Conservation (phyloP, 768 basidiomycete species). For the Botryobasidium botryosum region DNA sequence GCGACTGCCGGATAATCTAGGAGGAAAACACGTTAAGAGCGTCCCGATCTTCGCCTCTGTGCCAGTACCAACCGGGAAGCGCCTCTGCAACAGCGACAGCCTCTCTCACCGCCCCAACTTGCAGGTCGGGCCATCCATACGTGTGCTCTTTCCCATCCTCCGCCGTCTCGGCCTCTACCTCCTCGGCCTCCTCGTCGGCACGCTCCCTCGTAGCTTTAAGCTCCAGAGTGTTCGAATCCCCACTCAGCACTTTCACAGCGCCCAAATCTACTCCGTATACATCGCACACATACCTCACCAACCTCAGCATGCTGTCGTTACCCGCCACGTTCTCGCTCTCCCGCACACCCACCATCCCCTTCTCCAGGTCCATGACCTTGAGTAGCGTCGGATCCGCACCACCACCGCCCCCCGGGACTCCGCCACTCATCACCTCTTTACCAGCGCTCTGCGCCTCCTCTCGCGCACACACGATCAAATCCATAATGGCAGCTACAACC, state of each 20-base stretch:
- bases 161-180: slow-evolving; percentile 6
- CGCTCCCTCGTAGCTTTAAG: slow-evolving; percentile 8
- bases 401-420: background rate
- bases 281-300: slow-evolving; percentile 59
- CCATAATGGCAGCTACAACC: slow-evolving; percentile 67
- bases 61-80: slow-evolving; percentile 49
- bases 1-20: slow-evolving; percentile 73
- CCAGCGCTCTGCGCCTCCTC: slow-evolving; percentile 31
- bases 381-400: background rate
- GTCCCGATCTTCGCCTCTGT: background rate
- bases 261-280: slow-evolving; percentile 72
- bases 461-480: slow-evolving; percentile 69
- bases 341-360: slow-evolving; percentile 51
- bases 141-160: slow-evolving; percentile 23
- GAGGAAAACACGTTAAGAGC: slow-evolving; percentile 2
- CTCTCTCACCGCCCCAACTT: slow-evolving; percentile 85
- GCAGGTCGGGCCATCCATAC: slow-evolving; percentile 90
- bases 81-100: slow-evolving; percentile 83
- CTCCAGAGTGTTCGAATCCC: background rate
- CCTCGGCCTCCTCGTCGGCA: slow-evolving; percentile 14
- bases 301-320: slow-evolving; percentile 59
- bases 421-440: background rate
- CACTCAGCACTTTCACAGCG: slow-evolving; percentile 36
- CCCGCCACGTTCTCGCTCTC: slow-evolving; percentile 60
- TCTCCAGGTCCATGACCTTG: too few relatives aligned